Evolutionary conservation across 805 yeast species (phyloP), one percentile per base, ranked within the genome.

Genomic region (Jamesozyma piceae): DNA sequence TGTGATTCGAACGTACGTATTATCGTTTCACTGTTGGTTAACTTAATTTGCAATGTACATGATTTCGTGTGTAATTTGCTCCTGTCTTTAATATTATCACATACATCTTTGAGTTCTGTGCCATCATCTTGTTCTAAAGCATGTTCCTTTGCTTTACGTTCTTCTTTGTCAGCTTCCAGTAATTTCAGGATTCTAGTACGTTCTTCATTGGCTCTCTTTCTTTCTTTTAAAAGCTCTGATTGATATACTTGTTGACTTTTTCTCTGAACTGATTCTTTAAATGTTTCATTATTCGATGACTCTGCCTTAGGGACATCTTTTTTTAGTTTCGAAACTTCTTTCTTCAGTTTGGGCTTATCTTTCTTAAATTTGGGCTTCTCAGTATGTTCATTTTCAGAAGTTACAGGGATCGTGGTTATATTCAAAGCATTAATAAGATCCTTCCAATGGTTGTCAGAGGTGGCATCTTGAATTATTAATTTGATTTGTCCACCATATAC

Each of bases 21-120:
- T 3, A 81, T 43, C 1, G 82, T 66, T 11, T 68, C 64, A 0
- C 95, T 90, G 60, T 85, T 82, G 37, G 85, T 70, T 31, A 82
- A 64, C 50, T 83, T 75, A 11, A 86, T 67, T n/a, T 76, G 72
- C 11, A 81, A 60, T 0, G 68, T 58, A 48, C 85, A 66, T 18
- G 36, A 50, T 33, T 41, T 55, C 41, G 50, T 45, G 24, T 49
- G 59, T 43, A 42, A 49, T 43, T 33, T 55, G 35, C 39, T 52
- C 45, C 35, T 37, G 43, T 50, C 58, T 44, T 47, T 57, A 39
- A 46, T 56, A 42, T 60, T 62, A 40, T 63, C 66, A 24, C 48
- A 55, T 5, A 49, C 55, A 19, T 41, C 39, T 20, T 33, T 5
- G 6, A 11, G 28, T 24, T 8, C 28, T 24, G 28, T 24, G 9